Evolutionary conservation across 2,329 filamentous ascomycete species (phyloP), one percentile per base, ranked within the genome.

Genomic region (Epichloe gansuensis): DNA sequence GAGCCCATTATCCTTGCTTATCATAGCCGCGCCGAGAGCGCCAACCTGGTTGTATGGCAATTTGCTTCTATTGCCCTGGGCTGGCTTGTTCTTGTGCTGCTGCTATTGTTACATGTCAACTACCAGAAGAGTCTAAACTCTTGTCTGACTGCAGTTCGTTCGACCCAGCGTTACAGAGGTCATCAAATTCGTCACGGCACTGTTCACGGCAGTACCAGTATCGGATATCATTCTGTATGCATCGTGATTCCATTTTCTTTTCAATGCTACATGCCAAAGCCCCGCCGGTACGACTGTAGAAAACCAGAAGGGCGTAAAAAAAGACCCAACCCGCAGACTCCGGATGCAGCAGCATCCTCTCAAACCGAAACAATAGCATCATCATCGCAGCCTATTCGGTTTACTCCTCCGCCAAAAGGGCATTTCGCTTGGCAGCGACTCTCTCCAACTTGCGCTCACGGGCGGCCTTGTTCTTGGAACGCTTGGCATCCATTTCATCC

Each of bases 401-500:
- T 49, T 77, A 74, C 67, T 77, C 77, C 66, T 89, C 89, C 71
- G 78, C 88, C 68, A 85, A 71, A 73, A 94, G 73, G 69, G 88
- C 89, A 70, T 81, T 85, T 74, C 89, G 84, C 91, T 98, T 98
- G 74, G 86, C 84, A 71, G 78, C 74, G 72, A 85, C 81, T 76
- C 94, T 87, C 81, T 95, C 89, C 76, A 84, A 76, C 85, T 93
- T 93, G 81, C 93, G 86, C 86, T 97, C 93, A 78, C 93, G 89
- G 68, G 93, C 93, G 71, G 93, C 93, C 90, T 96, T 97, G 84
- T 89, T 97, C 89, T 95, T 96, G 74, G 89, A 89, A 79, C 93
- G 89, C 85, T 95, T 97, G 81, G 87, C 89, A 73, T 97, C 93
- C 93, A 98, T 98, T 81, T 97, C 90, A 73, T 97, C 90, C 86